A percentile compares a stretch with the other conserved stretches of the same genome.
phyloP scores from a whole-genome alignment of 805 yeast genomes.

The Ogataea sp. region DNA sequence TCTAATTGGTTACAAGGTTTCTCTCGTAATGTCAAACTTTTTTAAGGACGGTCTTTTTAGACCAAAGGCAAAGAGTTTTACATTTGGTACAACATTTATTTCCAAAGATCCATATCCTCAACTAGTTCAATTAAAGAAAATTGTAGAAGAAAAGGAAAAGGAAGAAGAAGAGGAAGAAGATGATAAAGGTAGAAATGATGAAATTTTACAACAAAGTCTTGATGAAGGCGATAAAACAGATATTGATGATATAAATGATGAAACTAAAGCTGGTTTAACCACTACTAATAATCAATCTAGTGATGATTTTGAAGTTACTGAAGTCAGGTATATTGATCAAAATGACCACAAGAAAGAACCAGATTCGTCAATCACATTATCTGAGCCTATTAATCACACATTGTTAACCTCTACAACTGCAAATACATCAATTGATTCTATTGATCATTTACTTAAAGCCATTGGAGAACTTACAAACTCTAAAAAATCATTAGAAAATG shows the following conservation, averaged over 20 bases:
- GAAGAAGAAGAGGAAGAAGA: no score
- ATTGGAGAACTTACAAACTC: slow-evolving; percentile 7
- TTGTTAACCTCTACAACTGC: no score
- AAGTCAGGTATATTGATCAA: slow-evolving; percentile 1
- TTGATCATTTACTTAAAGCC: slow-evolving; percentile 14
- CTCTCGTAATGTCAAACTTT: slow-evolving; percentile 8
- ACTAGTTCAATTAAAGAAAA: no score
- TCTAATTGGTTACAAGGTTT: not conserved
- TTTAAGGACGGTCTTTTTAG: slow-evolving; percentile 9
- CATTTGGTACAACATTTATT: not conserved
- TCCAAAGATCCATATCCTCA: not conserved
- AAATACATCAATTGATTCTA: slow-evolving; percentile 6
- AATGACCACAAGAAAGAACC: no score
- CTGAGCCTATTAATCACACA: no score
- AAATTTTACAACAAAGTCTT: not conserved
- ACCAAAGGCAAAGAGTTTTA: slow-evolving; percentile 1
- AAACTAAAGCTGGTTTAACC: not conserved
- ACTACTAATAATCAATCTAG: slow-evolving; percentile 1
- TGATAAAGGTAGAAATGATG: no score
- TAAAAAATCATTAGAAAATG: not conserved
- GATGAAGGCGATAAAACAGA: not conserved
- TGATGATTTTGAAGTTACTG: slow-evolving; percentile 7
- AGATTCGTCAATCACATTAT: no score
- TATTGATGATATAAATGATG: not conserved
- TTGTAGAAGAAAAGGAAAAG: not conserved